Conservation (phyloP, 2,329 filamentous ascomycete species). For the Arthrinium phaeospermum region DNA sequence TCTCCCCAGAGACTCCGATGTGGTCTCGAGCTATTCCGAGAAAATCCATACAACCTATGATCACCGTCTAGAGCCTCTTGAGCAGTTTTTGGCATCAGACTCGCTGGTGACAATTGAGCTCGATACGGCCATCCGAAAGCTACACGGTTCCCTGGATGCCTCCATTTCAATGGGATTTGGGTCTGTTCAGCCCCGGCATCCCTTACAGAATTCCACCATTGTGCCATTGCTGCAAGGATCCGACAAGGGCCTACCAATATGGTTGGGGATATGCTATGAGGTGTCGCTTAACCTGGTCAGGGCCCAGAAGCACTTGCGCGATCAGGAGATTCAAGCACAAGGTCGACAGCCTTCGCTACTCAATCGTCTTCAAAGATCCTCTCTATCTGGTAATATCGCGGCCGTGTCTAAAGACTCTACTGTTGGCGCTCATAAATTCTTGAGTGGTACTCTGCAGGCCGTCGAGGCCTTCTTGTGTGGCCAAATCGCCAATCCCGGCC, state of each 20-base stretch:
- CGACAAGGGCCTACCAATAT: slow-evolving; percentile 46
- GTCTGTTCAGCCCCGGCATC: slow-evolving; percentile 64
- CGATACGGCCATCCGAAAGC: neutral
- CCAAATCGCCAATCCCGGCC: slow-evolving; percentile 34
- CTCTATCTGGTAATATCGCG: slow-evolving; percentile 58
- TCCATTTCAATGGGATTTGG: neutral
- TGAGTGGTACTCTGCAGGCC: slow-evolving; percentile 48
- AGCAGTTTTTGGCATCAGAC: slow-evolving; percentile 5
- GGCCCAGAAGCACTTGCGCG: slow-evolving; percentile 48
- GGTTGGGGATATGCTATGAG: slow-evolving; percentile 60
- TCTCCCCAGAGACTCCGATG: slow-evolving; percentile 4
- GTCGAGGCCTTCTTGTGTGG: slow-evolving; percentile 51
- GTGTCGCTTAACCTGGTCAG: slow-evolving; percentile 50
- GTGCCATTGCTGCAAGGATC: slow-evolving; percentile 49
- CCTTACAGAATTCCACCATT: slow-evolving; percentile 63
- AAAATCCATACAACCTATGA: neutral
- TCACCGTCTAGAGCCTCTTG: neutral
- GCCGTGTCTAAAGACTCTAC: slow-evolving; percentile 67
- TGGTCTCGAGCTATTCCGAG: neutral
- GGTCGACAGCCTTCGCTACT: slow-evolving; percentile 58
- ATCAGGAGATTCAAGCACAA: slow-evolving; percentile 48
- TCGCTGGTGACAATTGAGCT: neutral
- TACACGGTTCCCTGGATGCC: neutral
- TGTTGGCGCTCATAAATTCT: slow-evolving; percentile 56
- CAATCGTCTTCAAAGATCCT: slow-evolving; percentile 66